Percentiles rank a stretch among this genome's conserved stretches.
Conservation (phyloP, 192 early-diverging fungal genomes). For the Backusella mclennaniae region DNA sequence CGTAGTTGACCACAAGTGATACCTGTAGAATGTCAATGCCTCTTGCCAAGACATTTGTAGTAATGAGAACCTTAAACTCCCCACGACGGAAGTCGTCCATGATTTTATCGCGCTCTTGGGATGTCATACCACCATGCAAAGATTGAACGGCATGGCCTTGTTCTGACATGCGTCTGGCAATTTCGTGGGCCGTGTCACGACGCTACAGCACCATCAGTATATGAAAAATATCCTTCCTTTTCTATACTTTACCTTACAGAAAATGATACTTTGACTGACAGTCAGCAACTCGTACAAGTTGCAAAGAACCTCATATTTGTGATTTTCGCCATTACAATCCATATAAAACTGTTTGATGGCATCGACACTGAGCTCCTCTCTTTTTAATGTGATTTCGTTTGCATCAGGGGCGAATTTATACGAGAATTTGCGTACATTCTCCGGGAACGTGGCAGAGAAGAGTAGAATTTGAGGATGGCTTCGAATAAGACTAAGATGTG, state of each 20-base stretch:
- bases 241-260: slow-evolving; percentile 64
- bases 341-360: slow-evolving; percentile 97
- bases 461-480: slow-evolving; percentile 79
- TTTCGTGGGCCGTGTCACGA: slow-evolving; percentile 78
- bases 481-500: slow-evolving; percentile 60
- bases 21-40: slow-evolving; percentile 97
- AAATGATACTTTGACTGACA: slow-evolving; percentile 96
- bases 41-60: slow-evolving; percentile 94
- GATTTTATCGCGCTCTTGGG: slow-evolving; percentile 77
- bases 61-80: slow-evolving; percentile 88
- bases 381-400: slow-evolving; percentile 81
- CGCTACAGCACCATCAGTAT: slow-evolving; percentile 36
- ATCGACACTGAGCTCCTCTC: slow-evolving; percentile 90
- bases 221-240: not conserved
- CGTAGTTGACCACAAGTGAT: slow-evolving; percentile 95
- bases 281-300: slow-evolving; percentile 81
- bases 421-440: slow-evolving; percentile 74
- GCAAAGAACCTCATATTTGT: slow-evolving; percentile 77
- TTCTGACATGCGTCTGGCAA: slow-evolving; percentile 69
- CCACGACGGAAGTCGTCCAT: slow-evolving; percentile 94
- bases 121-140: slow-evolving; percentile 76
- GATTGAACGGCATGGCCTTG: slow-evolving; percentile 82
- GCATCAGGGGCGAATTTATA: slow-evolving; percentile 79
- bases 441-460: slow-evolving; percentile 95
- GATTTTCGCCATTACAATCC: slow-evolving; percentile 78